Evolutionary conservation across 179 eudicot genomes (phyloP).

Genomic region (Nepenthes alata): DNA sequence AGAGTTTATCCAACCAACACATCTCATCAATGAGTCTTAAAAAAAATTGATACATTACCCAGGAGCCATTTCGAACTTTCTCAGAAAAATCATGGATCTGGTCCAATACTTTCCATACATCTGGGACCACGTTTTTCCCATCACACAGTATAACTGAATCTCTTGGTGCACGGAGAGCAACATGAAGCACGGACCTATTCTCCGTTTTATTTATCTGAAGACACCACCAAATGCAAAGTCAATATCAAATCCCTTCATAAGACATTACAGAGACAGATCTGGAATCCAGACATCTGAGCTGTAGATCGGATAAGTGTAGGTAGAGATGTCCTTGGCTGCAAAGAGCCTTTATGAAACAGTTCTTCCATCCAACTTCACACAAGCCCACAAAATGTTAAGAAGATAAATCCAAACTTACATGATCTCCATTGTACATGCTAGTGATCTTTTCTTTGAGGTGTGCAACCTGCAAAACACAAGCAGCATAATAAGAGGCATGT

Average conservation of each 20-base stretch:
- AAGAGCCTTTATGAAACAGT: neutral
- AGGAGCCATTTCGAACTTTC: constrained; percentile 84
- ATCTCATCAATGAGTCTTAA: constrained; percentile 4
- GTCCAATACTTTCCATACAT: constrained; percentile 92
- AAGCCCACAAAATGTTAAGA: neutral
- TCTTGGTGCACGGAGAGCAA: constrained; percentile 93
- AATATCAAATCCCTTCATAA: neutral
- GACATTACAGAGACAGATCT: neutral
- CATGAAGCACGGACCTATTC: constrained; percentile 86
- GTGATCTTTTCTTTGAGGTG: constrained; percentile 66
- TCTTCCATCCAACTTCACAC: neutral
- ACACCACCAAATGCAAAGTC: constrained; percentile 9
- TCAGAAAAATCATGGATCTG: constrained; percentile 81
- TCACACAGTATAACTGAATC: constrained; percentile 68
- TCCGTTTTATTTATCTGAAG: constrained; percentile 95
- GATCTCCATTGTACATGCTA: constrained; percentile 78
- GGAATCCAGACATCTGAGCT: neutral
- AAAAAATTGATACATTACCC: constrained; percentile 42
- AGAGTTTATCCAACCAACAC: constrained; percentile 1
- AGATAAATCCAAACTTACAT: constrained; percentile 33
- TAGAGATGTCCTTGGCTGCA: neutral
- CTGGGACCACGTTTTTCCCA: constrained; percentile 89
- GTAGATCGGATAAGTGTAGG: neutral
- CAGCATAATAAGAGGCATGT: constrained; percentile 3
- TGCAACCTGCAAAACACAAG: constrained; percentile 53